These are phyloP conservation scores for Pyronema omphalodes DNA, from an alignment of 495 filamentous ascomycete species.

Conservation along the genomic window DNA sequence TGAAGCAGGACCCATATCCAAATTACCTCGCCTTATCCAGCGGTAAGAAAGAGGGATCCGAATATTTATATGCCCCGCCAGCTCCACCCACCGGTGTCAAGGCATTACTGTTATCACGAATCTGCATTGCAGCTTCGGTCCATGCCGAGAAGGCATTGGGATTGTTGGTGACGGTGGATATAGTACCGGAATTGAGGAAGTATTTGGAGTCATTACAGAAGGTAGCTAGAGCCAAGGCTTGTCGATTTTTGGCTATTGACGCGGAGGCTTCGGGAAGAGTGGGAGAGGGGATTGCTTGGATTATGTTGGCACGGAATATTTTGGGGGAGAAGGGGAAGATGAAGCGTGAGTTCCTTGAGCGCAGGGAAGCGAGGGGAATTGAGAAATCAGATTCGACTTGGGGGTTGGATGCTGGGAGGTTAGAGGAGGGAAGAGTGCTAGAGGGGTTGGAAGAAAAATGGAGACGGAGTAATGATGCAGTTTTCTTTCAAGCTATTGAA, in stretches of 20 bases:
- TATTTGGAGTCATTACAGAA: slow-evolving; percentile 58
- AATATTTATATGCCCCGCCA: slow-evolving; percentile 19
- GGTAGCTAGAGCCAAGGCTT: slow-evolving; percentile 61
- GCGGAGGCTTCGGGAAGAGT: slow-evolving; percentile 63
- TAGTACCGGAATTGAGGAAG: slow-evolving; percentile 44
- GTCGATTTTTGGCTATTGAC: slow-evolving; percentile 78
- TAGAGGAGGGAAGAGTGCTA: slow-evolving; percentile 71
- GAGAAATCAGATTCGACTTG: slow-evolving; percentile 50
- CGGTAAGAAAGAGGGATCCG: neutral
- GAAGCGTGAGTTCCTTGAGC: slow-evolving; percentile 47
- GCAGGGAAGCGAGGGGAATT: slow-evolving; percentile 45
- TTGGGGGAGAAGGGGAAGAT: slow-evolving; percentile 30
- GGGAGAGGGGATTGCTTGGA: slow-evolving; percentile 70
- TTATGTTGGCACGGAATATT: slow-evolving; percentile 25
- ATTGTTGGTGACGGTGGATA: slow-evolving; percentile 31
- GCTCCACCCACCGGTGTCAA: slow-evolving; percentile 34
- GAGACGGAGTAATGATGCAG: slow-evolving; percentile 81
- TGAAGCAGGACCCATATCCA: slow-evolving; percentile 88
- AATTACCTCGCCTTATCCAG: slow-evolving; percentile 25
- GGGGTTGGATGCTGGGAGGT: slow-evolving; percentile 63
- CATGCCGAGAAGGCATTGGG: slow-evolving; percentile 44
- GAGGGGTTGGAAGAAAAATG: slow-evolving; percentile 79
- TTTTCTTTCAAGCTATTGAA: slow-evolving; percentile 55
- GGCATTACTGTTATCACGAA: slow-evolving; percentile 64
- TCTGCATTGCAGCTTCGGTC: slow-evolving; percentile 64